These are phyloP conservation scores for Gamarada debralockiae DNA, from an alignment of 495 filamentous ascomycete genomes.

Conservation along the genomic window DNA sequence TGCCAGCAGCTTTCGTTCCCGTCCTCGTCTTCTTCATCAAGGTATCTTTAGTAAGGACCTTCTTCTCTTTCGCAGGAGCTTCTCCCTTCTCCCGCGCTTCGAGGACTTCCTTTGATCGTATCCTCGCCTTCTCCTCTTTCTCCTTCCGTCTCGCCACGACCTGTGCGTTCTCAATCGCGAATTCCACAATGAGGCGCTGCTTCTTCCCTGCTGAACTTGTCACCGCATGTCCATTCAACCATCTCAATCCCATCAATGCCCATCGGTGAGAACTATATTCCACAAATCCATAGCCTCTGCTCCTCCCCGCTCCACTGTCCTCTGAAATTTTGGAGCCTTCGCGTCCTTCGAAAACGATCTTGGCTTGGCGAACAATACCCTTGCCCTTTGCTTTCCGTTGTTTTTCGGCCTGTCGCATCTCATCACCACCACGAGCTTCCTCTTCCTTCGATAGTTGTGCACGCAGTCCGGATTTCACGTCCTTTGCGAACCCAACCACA, in stretches of 20 bases:
- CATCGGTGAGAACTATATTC: slow-evolving; percentile 93
- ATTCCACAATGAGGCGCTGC: slow-evolving; percentile 82
- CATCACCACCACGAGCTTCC: slow-evolving; percentile 66
- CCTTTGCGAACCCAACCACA: slow-evolving; percentile 87
- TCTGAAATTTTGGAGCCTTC: slow-evolving; percentile 79
- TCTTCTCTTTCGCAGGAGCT: slow-evolving; percentile 40
- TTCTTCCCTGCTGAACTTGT: slow-evolving; percentile 45
- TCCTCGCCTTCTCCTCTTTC: slow-evolving; percentile 57
- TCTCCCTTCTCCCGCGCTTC: slow-evolving; percentile 27
- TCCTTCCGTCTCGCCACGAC: slow-evolving; percentile 78
- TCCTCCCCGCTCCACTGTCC: slow-evolving; percentile 65
- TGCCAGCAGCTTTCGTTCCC: slow-evolving; percentile 32
- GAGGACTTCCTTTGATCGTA: slow-evolving; percentile 26
- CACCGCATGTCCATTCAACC: slow-evolving; percentile 82
- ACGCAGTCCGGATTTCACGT: slow-evolving; percentile 72
- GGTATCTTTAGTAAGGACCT: slow-evolving; percentile 18
- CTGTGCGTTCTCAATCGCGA: slow-evolving; percentile 97
- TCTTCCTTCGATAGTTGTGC: slow-evolving; percentile 84
- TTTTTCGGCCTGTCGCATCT: slow-evolving; percentile 75
- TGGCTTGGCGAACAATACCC: slow-evolving; percentile 92
- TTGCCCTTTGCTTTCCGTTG: slow-evolving; percentile 76
- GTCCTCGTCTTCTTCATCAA: slow-evolving; percentile 27
- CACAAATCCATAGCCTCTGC: slow-evolving; percentile 93
- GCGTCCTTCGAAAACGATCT: slow-evolving; percentile 84
- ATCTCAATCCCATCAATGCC: slow-evolving; percentile 92